A percentile compares a stretch with the other conserved stretches of the same genome.
Evolutionary conservation across 2,329 filamentous ascomycete species (phyloP).

Genomic region (Keithomyces neogunnii): DNA sequence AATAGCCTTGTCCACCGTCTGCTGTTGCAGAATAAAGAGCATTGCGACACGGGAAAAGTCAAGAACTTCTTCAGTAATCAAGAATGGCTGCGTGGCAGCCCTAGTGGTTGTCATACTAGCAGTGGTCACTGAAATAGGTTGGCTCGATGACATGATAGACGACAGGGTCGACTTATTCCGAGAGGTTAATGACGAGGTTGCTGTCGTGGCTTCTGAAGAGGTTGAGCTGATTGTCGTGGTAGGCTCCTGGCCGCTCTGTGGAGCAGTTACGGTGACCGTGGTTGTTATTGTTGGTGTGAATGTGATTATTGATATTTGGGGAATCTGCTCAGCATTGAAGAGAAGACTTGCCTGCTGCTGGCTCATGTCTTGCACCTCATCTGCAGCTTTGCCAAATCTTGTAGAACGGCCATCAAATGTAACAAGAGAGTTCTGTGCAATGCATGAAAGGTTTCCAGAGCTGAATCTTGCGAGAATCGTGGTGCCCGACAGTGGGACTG

Average conservation of each 20-base stretch:
- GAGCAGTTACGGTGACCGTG: neutral
- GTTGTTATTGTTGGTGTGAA: conserved; percentile 4
- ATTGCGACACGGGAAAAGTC: conserved; percentile 58
- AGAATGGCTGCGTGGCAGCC: conserved; percentile 26
- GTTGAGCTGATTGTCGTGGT: neutral
- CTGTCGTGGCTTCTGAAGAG: neutral
- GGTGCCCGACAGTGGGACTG: conserved; percentile 62
- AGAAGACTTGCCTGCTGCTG: neutral
- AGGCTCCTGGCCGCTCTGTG: neutral
- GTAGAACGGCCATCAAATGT: conserved; percentile 60
- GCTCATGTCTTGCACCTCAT: conserved; percentile 2
- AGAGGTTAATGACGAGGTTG: neutral
- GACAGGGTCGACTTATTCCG: neutral
- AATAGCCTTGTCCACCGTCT: conserved; percentile 40
- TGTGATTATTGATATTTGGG: conserved; percentile 6
- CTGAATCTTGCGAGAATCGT: conserved; percentile 71
- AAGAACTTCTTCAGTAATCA: conserved; percentile 44
- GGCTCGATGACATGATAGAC: neutral
- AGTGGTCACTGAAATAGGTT: neutral
- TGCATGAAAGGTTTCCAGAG: conserved; percentile 66
- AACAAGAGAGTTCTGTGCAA: conserved; percentile 77
- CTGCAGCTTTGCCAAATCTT: conserved; percentile 15
- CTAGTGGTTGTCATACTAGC: neutral
- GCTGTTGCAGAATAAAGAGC: conserved; percentile 52
- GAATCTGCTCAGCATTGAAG: conserved; percentile 3